Evolutionary conservation across 2,329 filamentous ascomycete genomes (phyloP).

Genomic region (Ustilaginoidea virens): DNA sequence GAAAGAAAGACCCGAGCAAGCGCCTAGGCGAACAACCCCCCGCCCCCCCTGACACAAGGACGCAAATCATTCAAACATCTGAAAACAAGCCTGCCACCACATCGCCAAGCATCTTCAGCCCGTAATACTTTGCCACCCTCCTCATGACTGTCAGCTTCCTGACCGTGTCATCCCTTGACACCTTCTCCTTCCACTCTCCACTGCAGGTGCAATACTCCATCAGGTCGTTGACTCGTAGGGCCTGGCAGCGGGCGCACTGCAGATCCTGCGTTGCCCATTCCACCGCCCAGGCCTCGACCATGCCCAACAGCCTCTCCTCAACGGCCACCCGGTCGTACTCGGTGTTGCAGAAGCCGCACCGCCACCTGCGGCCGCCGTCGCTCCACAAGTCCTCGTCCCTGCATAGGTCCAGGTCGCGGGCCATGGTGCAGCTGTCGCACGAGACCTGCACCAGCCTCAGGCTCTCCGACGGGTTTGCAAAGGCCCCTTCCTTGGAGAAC

Average conservation of each 20-base stretch:
- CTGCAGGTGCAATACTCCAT: slow-evolving; percentile 94
- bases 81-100: slow-evolving; percentile 51
- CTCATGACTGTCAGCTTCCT: slow-evolving; percentile 53
- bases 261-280: slow-evolving; percentile 85
- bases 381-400: slow-evolving; percentile 66
- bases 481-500: slow-evolving; percentile 77
- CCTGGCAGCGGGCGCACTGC: slow-evolving; percentile 57
- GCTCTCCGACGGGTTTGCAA: slow-evolving; percentile 68
- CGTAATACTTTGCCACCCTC: slow-evolving; percentile 65
- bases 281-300: slow-evolving; percentile 59
- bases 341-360: slow-evolving; percentile 59
- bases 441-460: slow-evolving; percentile 62
- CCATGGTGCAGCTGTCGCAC: slow-evolving; percentile 81
- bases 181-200: slow-evolving; percentile 64
- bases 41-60: neutral
- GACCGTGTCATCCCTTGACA: slow-evolving; percentile 50
- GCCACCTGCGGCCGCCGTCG: slow-evolving; percentile 41
- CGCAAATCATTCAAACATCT: slow-evolving; percentile 19
- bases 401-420: slow-evolving; percentile 81
- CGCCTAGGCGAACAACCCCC: too few relatives aligned
- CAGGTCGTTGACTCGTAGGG: slow-evolving; percentile 76
- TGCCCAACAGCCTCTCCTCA: slow-evolving; percentile 67
- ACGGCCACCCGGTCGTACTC: slow-evolving; percentile 66
- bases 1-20: neutral
- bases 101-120: slow-evolving; percentile 62